Evolutionary conservation across 164 flowering plant species (phyloP).

Genomic region (Sextonia rubra): DNA sequence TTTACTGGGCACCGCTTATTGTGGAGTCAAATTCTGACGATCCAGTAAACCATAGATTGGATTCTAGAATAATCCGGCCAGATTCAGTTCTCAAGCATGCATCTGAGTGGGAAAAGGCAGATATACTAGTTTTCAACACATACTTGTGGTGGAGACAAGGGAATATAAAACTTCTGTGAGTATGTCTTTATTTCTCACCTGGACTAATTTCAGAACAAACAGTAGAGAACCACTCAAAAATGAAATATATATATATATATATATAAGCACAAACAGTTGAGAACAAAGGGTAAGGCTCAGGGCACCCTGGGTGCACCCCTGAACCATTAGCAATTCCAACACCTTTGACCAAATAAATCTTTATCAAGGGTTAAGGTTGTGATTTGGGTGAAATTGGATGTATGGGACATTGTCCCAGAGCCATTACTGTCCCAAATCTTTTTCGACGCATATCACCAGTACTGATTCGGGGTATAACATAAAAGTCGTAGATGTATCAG

Average conservation of each 20-base stretch:
- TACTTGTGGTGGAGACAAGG: constrained; percentile 99
- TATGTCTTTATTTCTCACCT: constrained; percentile 2
- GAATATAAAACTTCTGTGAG: constrained; percentile 81
- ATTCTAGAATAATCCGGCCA: constrained; percentile 73
- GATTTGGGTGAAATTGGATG: not conserved
- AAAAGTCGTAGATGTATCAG: too few species aligned
- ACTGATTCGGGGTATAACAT: not conserved
- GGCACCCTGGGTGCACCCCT: not conserved
- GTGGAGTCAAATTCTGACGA: constrained; percentile 92
- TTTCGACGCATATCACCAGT: not conserved
- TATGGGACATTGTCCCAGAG: not conserved
- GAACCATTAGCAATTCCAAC: not conserved
- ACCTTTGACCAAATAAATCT: not conserved
- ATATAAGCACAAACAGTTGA: not conserved
- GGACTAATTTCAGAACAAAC: not conserved
- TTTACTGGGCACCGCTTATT: constrained; percentile 92
- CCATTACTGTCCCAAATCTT: not conserved
- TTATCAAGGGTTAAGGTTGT: not conserved
- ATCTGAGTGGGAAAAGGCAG: constrained; percentile 78
- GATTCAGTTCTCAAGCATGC: constrained; percentile 76
- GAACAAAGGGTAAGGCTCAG: not conserved
- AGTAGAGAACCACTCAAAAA: not conserved
- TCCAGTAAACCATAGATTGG: constrained; percentile 79
- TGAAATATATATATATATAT: too few species aligned
- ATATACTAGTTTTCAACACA: constrained; percentile 80